These are phyloP conservation scores for Murraya koenigii DNA, from an alignment of 345 rosid species.

Conservation along the genomic window DNA sequence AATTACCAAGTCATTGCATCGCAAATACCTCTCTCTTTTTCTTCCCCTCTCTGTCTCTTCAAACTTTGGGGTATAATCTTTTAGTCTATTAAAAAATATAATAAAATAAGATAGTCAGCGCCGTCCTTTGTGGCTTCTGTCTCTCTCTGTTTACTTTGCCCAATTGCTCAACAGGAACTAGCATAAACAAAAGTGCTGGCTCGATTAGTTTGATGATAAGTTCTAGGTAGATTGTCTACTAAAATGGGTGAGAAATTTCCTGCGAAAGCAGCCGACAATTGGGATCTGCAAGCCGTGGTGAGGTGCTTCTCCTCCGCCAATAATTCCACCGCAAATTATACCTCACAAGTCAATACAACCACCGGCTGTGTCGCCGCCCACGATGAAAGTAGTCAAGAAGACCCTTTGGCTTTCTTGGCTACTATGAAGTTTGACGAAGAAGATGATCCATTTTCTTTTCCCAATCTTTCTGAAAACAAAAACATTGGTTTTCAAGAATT, in stretches of 20 bases:
- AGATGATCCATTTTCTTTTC: conserved; percentile 34
- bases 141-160: conserved; percentile 26
- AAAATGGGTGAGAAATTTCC: conserved; percentile 9
- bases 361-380: neutral
- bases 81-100: neutral
- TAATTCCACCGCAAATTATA: neutral
- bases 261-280: conserved; percentile 44
- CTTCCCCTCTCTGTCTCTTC: conserved; percentile 13
- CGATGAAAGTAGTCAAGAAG: neutral
- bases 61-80: neutral
- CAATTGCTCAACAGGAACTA: neutral
- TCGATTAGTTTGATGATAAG: conserved; percentile 9
- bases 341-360: neutral
- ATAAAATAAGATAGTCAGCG: conserved; percentile 63
- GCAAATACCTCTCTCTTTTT: conserved; percentile 28
- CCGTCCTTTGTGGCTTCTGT: conserved; percentile 41
- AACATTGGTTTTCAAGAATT: conserved; percentile 40
- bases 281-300: conserved; percentile 87
- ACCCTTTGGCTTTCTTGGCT: conserved; percentile 35
- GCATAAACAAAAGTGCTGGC: neutral
- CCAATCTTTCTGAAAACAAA: conserved; percentile 18
- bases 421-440: conserved; percentile 38
- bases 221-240: conserved; percentile 23
- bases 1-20: conserved; percentile 47
- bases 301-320: conserved; percentile 52